Evolutionary conservation across 441 rosid species (phyloP), one percentile per base, ranked within the genome.

Genomic region (Brassica balearica): DNA sequence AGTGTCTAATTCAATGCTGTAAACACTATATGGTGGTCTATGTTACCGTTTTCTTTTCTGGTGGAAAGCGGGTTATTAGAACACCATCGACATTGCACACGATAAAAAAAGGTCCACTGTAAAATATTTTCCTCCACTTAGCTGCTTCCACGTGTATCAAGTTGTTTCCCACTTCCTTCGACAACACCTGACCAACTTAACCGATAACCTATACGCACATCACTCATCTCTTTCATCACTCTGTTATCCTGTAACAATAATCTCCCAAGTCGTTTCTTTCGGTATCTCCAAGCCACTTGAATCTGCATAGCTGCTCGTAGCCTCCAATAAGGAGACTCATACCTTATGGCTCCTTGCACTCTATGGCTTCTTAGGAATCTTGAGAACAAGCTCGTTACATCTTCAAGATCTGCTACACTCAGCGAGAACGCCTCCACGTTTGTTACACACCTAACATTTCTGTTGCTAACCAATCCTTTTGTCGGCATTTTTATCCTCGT

Each of bases 391-490:
- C 91, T 83, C 43, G 92, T 89, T n/a, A 92, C 99, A 75, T 91
- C 96, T 92, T 95, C 89, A 23, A 91, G 86, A 79, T 95, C 97
- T 32, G 85, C 87, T 20, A 89, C 97, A 59, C 86, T 82, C 71
- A 91, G 93, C 29, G 94, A 87, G 82, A 95, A 95, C 36, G 98
- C 96, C 85, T 91, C 98, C 25, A 95, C 97, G 46, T 95, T 89
- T 46, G 91, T 84, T 79, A 90, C 65, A 48, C 97, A 92, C 82
- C 62, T 84, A 1, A 95, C 97, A 0, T 27, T 85, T 81, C 97
- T 86, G 78, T 76, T 84, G 83, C 97, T 86, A 15, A 79, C 65
- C 81, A 90, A 77, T 8, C 91, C 81, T 60, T 84, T 87, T 27
- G 92, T 86, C 2, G 86, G 76, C 51, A 76, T 43, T 82, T 74